Evolutionary conservation across 768 basidiomycete species (phyloP).

Genomic region (Nidularia pulvinata): DNA sequence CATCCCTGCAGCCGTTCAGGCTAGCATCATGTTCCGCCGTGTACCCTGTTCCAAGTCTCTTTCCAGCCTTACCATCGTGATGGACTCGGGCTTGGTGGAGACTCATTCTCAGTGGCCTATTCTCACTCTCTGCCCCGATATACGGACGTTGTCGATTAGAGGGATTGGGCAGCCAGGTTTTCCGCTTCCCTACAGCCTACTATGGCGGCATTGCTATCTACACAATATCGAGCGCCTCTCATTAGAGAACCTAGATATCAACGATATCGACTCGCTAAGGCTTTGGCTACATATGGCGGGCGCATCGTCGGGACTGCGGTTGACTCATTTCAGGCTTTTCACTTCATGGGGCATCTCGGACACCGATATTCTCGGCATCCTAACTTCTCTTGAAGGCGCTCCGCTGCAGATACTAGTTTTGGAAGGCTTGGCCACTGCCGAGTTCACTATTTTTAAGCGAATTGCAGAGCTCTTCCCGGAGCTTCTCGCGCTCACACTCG

Average conservation of each 20-base stretch:
- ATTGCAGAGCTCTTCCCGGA: constrained; percentile 14
- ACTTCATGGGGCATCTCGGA: constrained; percentile 17
- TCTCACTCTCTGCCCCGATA: constrained; percentile 14
- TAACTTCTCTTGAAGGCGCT: constrained; percentile 9
- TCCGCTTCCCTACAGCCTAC: constrained; percentile 6
- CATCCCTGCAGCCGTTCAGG: constrained; percentile 8
- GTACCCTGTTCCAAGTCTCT: constrained; percentile 7
- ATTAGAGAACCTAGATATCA: constrained; percentile 14
- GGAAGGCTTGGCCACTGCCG: constrained; percentile 18
- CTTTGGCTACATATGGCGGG: constrained; percentile 3
- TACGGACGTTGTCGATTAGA: constrained; percentile 16
- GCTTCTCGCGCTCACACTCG: constrained; percentile 19
- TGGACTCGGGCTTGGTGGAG: constrained; percentile 15
- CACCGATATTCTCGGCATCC: constrained; percentile 6
- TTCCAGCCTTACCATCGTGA: constrained; percentile 12
- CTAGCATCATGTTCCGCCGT: constrained; percentile 5
- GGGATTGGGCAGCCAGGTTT: constrained; percentile 9
- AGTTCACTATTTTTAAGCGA: constrained; percentile 10
- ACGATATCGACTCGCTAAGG: constrained; percentile 9
- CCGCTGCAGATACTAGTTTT: constrained; percentile 19
- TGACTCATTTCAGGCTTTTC: constrained; percentile 25
- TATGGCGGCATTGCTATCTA: constrained; percentile 13
- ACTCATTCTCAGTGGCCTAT: constrained; percentile 17
- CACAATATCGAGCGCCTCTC: constrained; percentile 15
- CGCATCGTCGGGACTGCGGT: neutral